Conservation (phyloP, 129 eudicot species). For the Kitagawia praeruptora region DNA sequence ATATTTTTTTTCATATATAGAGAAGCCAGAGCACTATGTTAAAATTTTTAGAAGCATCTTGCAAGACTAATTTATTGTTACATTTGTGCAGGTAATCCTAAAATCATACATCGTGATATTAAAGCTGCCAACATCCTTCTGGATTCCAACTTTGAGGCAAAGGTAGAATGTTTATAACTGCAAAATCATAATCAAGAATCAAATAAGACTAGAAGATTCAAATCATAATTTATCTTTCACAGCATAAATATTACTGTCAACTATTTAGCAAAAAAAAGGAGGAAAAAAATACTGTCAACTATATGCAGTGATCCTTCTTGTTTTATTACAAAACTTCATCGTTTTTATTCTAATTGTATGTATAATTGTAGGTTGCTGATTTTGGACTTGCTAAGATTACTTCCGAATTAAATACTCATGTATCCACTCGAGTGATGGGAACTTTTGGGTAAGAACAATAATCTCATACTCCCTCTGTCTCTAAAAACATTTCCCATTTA, state of each 20-base stretch:
- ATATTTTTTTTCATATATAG: neutral
- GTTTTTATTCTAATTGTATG: neutral
- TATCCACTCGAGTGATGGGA: slow-evolving; percentile 98
- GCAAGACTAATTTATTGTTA: neutral
- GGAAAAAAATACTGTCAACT: neutral
- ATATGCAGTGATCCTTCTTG: neutral
- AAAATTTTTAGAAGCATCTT: neutral
- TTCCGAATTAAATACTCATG: slow-evolving; percentile 85
- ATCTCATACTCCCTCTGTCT: too few relatives aligned
- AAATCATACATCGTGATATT: slow-evolving; percentile 91
- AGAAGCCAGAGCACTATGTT: neutral
- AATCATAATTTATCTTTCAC: neutral
- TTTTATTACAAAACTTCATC: neutral
- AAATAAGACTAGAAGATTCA: neutral
- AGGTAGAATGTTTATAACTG: slow-evolving; percentile 30
- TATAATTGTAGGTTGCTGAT: slow-evolving; percentile 76
- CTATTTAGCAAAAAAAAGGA: too few relatives aligned
- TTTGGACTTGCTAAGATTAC: slow-evolving; percentile 94
- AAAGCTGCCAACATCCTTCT: slow-evolving; percentile 88
- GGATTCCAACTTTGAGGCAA: slow-evolving; percentile 86
- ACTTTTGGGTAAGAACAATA: slow-evolving; percentile 66
- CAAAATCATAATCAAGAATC: neutral
- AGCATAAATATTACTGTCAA: neutral
- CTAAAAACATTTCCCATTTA: too few relatives aligned
- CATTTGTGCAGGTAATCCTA: slow-evolving; percentile 76